phyloP scores from a whole-genome alignment of 1,284 basidiomycete genomes.

The Tylopilus sp. region DNA sequence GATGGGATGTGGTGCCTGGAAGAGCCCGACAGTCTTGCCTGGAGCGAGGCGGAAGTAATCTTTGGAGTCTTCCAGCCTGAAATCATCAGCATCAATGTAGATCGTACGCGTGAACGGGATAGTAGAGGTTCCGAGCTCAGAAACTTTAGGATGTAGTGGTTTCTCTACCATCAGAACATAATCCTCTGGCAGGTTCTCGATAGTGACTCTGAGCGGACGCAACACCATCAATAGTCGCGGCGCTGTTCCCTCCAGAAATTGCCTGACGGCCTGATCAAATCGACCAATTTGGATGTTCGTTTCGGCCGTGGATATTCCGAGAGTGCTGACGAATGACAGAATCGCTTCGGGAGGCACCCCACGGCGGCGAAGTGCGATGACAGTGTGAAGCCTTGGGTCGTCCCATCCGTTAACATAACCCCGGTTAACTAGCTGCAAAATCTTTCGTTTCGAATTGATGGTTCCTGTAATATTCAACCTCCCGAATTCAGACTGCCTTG shows the following conservation, averaged over 20 bases:
- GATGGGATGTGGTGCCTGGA: slow-evolving; percentile 93
- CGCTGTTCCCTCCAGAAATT: slow-evolving; percentile 87
- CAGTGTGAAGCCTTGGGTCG: slow-evolving; percentile 96
- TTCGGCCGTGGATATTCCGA: slow-evolving; percentile 88
- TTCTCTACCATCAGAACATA: slow-evolving; percentile 86
- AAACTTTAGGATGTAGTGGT: slow-evolving; percentile 92
- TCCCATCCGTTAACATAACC: slow-evolving; percentile 92
- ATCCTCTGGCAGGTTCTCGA: slow-evolving; percentile 90
- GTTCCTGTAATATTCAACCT: slow-evolving; percentile 93
- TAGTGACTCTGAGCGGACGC: slow-evolving; percentile 85
- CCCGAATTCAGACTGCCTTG: slow-evolving; percentile 97
- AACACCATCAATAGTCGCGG: slow-evolving; percentile 94
- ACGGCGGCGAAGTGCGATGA: slow-evolving; percentile 91
- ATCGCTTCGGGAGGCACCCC: slow-evolving; percentile 97
- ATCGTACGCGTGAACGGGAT: slow-evolving; percentile 89
- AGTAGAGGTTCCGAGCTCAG: slow-evolving; percentile 79
- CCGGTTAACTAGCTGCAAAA: slow-evolving; percentile 85
- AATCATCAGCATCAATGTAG: slow-evolving; percentile 95
- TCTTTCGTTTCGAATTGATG: slow-evolving; percentile 97
- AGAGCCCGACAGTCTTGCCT: slow-evolving; percentile 94
- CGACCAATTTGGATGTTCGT: slow-evolving; percentile 86
- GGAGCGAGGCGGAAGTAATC: slow-evolving; percentile 99
- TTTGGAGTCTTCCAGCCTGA: slow-evolving; percentile 86
- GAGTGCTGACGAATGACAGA: slow-evolving; percentile 85
- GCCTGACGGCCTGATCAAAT: slow-evolving; percentile 88